Percentiles rank a stretch among this genome's conserved stretches.
These are phyloP conservation scores for Eleusine indica DNA, from an alignment of 176 grass and related monocot species.

Conservation along the genomic window DNA sequence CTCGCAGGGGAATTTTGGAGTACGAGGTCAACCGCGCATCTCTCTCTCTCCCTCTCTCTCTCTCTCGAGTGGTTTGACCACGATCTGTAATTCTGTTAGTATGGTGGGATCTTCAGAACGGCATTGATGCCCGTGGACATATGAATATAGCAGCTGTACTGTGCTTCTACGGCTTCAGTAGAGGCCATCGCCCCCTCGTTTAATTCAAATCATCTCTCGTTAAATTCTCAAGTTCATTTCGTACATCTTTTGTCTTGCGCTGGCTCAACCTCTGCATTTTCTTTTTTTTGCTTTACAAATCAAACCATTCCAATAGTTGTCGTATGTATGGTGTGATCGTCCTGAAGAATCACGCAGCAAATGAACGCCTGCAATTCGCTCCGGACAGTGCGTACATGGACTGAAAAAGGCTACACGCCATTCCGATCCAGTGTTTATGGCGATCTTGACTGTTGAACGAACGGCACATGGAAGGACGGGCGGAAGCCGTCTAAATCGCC, in stretches of 20 bases:
- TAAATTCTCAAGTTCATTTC: background rate
- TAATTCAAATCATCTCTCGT: background rate
- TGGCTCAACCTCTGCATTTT: too few relatives aligned
- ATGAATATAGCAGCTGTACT: slow-evolving; percentile 23
- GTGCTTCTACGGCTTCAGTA: slow-evolving; percentile 13
- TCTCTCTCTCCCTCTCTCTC: background rate
- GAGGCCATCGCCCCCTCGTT: slow-evolving; percentile 23
- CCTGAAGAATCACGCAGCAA: background rate
- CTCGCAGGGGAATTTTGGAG: slow-evolving; percentile 38
- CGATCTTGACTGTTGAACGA: slow-evolving; percentile 40
- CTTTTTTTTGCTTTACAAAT: too few relatives aligned
- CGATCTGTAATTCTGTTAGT: background rate
- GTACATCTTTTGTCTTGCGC: background rate
- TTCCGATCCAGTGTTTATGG: slow-evolving; percentile 33
- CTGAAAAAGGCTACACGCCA: background rate
- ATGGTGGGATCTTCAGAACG: slow-evolving; percentile 23
- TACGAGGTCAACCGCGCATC: slow-evolving; percentile 14
- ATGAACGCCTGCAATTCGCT: too few relatives aligned
- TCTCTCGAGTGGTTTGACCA: background rate
- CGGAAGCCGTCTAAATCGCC: background rate
- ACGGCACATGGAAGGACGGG: background rate
- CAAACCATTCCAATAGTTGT: too few relatives aligned
- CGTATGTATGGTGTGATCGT: background rate
- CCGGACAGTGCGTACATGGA: background rate
- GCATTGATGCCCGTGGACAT: slow-evolving; percentile 10